Evolutionary conservation across 2,329 filamentous ascomycete genomes (phyloP).

Genomic region (Neonectria ditissima): DNA sequence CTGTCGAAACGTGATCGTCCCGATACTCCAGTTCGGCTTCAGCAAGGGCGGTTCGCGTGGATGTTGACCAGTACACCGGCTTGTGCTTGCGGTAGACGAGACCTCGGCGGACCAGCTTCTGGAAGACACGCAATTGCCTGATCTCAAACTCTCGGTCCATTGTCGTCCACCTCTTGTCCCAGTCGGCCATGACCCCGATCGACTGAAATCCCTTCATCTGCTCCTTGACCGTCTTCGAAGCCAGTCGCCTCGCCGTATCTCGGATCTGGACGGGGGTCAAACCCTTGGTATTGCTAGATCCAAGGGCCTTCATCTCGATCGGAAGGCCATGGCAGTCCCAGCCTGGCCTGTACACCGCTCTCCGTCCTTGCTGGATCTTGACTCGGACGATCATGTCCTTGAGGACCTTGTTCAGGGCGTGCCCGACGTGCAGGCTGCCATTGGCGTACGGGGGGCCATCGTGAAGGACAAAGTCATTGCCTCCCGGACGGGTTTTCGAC

Average conservation of each 20-base stretch:
- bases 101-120: constrained; percentile 77
- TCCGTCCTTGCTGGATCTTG: constrained; percentile 77
- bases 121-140: constrained; percentile 79
- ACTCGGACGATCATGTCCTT: constrained; percentile 93
- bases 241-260: constrained; percentile 72
- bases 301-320: constrained; percentile 95
- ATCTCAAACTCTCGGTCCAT: constrained; percentile 83
- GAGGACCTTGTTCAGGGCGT: constrained; percentile 95
- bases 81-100: constrained; percentile 83
- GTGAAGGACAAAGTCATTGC: constrained; percentile 81
- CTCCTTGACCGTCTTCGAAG: constrained; percentile 73
- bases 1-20: constrained; percentile 76
- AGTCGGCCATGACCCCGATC: constrained; percentile 85
- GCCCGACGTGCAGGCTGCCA: constrained; percentile 88
- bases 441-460: constrained; percentile 99
- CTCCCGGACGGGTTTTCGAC: constrained; percentile 64
- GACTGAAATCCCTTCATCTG: constrained; percentile 81
- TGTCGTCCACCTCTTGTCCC: constrained; percentile 81
- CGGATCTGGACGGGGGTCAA: constrained; percentile 71
- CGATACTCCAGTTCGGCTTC: constrained; percentile 89
- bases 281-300: constrained; percentile 58
- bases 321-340: constrained; percentile 99
- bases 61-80: constrained; percentile 89
- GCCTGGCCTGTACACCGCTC: constrained; percentile 86
- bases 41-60: constrained; percentile 81